Conservation (phyloP, 768 basidiomycete species). For the Rhizopogon vulgaris region DNA sequence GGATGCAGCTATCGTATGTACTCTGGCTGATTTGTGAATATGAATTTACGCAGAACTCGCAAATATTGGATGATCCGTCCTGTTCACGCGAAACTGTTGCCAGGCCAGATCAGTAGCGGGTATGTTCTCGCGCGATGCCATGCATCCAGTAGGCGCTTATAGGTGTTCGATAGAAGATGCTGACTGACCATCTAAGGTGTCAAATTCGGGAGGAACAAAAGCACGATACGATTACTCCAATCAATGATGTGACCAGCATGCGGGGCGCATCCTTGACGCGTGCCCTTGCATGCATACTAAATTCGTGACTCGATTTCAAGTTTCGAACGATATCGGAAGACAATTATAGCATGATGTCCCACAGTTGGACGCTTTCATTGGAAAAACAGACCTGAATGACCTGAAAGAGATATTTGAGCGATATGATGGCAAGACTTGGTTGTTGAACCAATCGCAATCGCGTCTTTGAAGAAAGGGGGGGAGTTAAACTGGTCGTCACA, state of each 20-base stretch:
- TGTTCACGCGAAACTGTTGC: too few species aligned
- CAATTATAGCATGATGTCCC: conserved; percentile 5
- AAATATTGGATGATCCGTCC: neutral
- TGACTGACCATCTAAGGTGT: neutral
- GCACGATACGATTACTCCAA: neutral
- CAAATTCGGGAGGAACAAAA: conserved; percentile 2
- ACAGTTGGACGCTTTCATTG: neutral
- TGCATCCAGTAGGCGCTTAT: neutral
- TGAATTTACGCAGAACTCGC: neutral
- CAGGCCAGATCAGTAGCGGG: neutral
- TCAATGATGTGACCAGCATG: neutral
- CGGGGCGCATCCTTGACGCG: neutral
- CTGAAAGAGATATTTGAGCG: neutral
- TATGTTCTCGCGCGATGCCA: neutral
- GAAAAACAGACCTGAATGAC: neutral
- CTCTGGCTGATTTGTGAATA: too few species aligned
- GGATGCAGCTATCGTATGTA: too few species aligned
- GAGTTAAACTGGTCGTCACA: too few species aligned
- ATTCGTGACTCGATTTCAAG: neutral
- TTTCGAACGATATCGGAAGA: neutral
- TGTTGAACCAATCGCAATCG: neutral
- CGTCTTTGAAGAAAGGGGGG: neutral
- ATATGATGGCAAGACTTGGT: neutral
- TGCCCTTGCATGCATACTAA: neutral
- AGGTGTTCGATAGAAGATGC: neutral